Percentiles rank a stretch among this genome's conserved stretches.
Conservation (phyloP, 2,329 filamentous ascomycete genomes). For the Ophiostoma montium region DNA sequence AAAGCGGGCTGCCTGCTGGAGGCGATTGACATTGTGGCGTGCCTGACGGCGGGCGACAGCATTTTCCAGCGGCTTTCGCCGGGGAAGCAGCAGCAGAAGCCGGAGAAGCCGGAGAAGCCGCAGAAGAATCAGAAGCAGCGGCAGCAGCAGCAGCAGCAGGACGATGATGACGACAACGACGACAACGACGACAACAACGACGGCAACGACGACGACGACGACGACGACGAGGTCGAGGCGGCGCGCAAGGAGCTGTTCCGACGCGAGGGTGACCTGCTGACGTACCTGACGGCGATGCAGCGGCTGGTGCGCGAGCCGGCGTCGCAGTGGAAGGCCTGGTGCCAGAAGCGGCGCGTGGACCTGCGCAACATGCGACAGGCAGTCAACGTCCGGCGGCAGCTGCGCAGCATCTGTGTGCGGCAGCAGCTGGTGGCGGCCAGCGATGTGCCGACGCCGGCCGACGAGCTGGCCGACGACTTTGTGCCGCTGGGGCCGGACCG, state of each 20-base stretch:
- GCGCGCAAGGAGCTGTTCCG: conserved; percentile 43
- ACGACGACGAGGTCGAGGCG: conserved; percentile 37
- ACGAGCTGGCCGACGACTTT: conserved; percentile 37
- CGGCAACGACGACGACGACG: too few relatives aligned
- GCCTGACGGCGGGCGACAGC: conserved; percentile 48
- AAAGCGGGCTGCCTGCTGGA: conserved; percentile 62
- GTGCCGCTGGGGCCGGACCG: conserved; percentile 38
- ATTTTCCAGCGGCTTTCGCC: conserved; percentile 46
- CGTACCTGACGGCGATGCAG: conserved; percentile 49
- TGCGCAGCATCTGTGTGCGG: conserved; percentile 40
- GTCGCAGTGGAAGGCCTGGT: conserved; percentile 41
- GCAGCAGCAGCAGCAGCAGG: too few relatives aligned
- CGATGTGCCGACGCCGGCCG: not conserved
- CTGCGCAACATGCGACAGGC: conserved; percentile 48
- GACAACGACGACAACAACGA: too few relatives aligned
- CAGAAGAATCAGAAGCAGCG: too few relatives aligned
- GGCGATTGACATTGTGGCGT: conserved; percentile 68
- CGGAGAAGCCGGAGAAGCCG: too few relatives aligned
- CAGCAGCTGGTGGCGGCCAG: conserved; percentile 34
- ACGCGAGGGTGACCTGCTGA: conserved; percentile 51
- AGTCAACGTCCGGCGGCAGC: conserved; percentile 46
- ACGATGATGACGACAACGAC: too few relatives aligned
- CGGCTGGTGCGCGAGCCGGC: conserved; percentile 41
- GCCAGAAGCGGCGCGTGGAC: conserved; percentile 41
- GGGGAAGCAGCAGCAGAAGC: too few relatives aligned